Percentiles rank a stretch among this genome's conserved stretches.
Conservation (phyloP, 2,329 filamentous ascomycete species). For the Botrytis deweyae region DNA sequence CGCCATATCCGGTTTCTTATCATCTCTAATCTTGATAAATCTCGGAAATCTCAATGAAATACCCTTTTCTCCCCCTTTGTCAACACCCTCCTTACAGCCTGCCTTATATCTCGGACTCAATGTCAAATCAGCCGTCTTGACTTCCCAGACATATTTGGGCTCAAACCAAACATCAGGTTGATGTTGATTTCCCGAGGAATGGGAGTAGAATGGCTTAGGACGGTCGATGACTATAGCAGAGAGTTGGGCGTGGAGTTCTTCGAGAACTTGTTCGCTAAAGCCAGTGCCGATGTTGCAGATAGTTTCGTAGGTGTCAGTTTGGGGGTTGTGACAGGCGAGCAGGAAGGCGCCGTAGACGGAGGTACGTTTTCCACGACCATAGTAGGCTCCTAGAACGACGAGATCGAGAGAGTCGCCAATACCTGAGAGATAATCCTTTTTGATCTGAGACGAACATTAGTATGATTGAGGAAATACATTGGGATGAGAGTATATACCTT, state of each 20-base stretch:
- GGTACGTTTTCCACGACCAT: conserved; percentile 92
- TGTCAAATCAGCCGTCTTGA: conserved; percentile 93
- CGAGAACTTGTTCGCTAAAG: conserved; percentile 92
- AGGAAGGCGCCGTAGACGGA: conserved; percentile 95
- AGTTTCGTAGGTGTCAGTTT: conserved; percentile 81
- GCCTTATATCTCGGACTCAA: conserved; percentile 91
- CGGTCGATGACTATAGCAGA: conserved; percentile 78
- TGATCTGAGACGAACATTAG: conserved; percentile 60
- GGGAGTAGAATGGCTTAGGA: conserved; percentile 91
- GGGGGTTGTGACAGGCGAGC: conserved; percentile 86
- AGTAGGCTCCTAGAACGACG: conserved; percentile 91
- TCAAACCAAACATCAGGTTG: conserved; percentile 99
- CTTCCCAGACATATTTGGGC: conserved; percentile 92
- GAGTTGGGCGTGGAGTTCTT: conserved; percentile 76
- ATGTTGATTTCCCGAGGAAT: conserved; percentile 80
- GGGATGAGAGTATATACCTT: conserved; percentile 59
- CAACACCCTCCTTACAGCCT: conserved; percentile 78
- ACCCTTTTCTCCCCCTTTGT: conserved; percentile 68
- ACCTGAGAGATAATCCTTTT: conserved; percentile 95
- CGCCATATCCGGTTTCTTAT: conserved; percentile 93
- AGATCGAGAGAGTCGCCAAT: conserved; percentile 95
- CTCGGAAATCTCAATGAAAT: conserved; percentile 88
- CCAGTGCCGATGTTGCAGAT: conserved; percentile 98
- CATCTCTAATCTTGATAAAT: conserved; percentile 87
- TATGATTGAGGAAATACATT: background rate